Base-by-base conservation (phyloP, 1,284 basidiomycete species). In the Pterulicium gracile region DNA sequence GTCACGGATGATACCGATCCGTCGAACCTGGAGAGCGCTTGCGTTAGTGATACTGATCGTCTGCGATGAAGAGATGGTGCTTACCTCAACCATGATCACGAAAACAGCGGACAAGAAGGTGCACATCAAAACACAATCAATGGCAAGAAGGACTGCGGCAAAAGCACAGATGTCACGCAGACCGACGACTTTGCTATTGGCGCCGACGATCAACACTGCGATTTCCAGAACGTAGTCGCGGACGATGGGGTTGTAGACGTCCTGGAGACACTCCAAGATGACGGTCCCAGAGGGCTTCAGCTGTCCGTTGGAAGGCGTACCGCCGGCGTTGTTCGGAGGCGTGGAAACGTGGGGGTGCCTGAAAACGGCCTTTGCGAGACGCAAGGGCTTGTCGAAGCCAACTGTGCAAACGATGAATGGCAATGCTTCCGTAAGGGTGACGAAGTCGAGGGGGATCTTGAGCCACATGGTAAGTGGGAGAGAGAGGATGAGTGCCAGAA, bases 391-490 rank as follows among this genome's bases (percentile, higher is more conserved):
- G 67, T 98, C 95, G 61, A 98, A 98, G 12, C 95, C 95, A 48
- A 98, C 84, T 0, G 91, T 95, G 63, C 96, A 96, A 39, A 98
- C 94, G 32, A 98, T 73, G 81, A 98, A 98, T 0, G 95, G 95
- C 1, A 98, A 74, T 0, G 95, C 94, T 63, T 98, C 96, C 13
- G 90, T 93, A 24, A 98, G 73, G 14, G 86, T 82, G 48, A 98
- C 85, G 1, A 91, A 91, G 63, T 98, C 93, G 55, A 98, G 84
- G 4, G 84, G 85, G 47, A 98, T 90, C 52, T 77, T 74, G 50
- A 96, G 71, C 42, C 84, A 73, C 61, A 88, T 82, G 2, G 93
- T 91, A 23, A 90, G 70, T 14, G 94, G 84, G 2, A 98, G 77
- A 14, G 92, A 79, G 48, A 94, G 72, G 46, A 98, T 76, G 64